Base-by-base conservation (phyloP, 495 filamentous ascomycete genomes). In the Aspergillus nanangensis region DNA sequence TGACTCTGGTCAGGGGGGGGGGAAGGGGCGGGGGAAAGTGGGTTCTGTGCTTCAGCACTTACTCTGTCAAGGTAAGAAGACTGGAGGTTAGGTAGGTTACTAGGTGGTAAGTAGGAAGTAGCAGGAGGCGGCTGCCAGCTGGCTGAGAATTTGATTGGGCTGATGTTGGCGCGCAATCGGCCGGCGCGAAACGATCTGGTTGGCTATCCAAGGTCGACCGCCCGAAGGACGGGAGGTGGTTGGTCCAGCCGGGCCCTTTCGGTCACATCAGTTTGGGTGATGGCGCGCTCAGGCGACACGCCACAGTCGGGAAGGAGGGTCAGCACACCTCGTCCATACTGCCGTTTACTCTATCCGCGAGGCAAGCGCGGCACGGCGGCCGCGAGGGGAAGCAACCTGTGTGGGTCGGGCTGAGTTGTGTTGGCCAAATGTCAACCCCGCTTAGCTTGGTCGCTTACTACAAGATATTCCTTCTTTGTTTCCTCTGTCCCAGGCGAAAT, bases 91-190 rank as follows among this genome's bases (percentile, higher is more conserved):
- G n/a, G n/a, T n/a, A n/a, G n/a, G n/a, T 17, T 11, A 22, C 21
- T n/a, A n/a, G n/a, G 29, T 34, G 32, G 25, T 25, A 18, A n/a
- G 43, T 36, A 22, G 35, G 47, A 25, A 36, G 37, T 50, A 24
- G 38, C 38, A 41, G 38, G 32, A 39, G 48, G 57, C 57, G 53
- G 51, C 51, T 57, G 57, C 51, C 51, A 61, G 53, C 51, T 61
- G 53, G 53, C 48, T 54, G 45, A 33, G 44, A 50, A 45, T 43
- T 42, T 48, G 40, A 56, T 48, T 48, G 57, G 58, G 24, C 44
- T 38, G 23, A 48, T 54, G 59, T 71, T 71, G 62, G 63, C 68
- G 67, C 67, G 66, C 66, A 66, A 71, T 70, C 66, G 64, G 62
- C 66, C 63, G 55, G 22, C 33, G 21, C 33, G 47, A 62, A 56